Evolutionary conservation across 257 asterid genomes (phyloP).

Genomic region (Anisodus acutangulus): DNA sequence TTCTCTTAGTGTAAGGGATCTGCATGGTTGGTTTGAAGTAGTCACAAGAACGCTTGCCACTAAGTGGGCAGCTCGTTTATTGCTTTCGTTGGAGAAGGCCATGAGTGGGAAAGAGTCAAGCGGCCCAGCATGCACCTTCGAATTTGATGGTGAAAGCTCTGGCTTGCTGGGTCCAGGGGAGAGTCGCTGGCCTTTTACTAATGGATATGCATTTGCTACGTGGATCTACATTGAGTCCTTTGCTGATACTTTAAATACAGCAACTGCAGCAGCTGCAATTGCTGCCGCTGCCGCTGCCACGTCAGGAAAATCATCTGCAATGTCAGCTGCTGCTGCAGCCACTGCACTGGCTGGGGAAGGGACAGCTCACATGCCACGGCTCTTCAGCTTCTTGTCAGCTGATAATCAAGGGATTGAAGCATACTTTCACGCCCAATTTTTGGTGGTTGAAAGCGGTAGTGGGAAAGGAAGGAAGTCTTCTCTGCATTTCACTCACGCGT

Average conservation of each 20-base stretch:
- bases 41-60: slow-evolving; percentile 66
- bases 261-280: slow-evolving; percentile 98
- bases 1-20: slow-evolving; percentile 81
- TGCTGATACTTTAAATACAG: slow-evolving; percentile 96
- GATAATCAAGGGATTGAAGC: slow-evolving; percentile 99
- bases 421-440: slow-evolving; percentile 95
- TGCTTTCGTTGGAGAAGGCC: slow-evolving; percentile 89
- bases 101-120: slow-evolving; percentile 89
- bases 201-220: slow-evolving; percentile 93
- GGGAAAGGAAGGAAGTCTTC: slow-evolving; percentile 98
- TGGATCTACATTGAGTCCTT: slow-evolving; percentile 98
- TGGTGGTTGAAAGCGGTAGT: slow-evolving; percentile 94
- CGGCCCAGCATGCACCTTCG: slow-evolving; percentile 95
- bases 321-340: slow-evolving; percentile 99
- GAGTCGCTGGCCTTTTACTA: slow-evolving; percentile 95
- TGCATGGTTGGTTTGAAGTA: slow-evolving; percentile 81
- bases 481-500: slow-evolving; percentile 95
- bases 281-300: slow-evolving; percentile 99
- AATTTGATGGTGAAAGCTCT: slow-evolving; percentile 99
- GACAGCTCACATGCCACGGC: slow-evolving; percentile 98
- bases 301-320: slow-evolving; percentile 93
- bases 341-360: slow-evolving; percentile 99
- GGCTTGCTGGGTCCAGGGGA: slow-evolving; percentile 97
- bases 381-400: slow-evolving; percentile 94
- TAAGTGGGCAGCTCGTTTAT: slow-evolving; percentile 77